A percentile compares a stretch with the other conserved stretches of the same genome.
Evolutionary conservation across 768 basidiomycete genomes (phyloP).

Genomic region (Termitomyces sp.): DNA sequence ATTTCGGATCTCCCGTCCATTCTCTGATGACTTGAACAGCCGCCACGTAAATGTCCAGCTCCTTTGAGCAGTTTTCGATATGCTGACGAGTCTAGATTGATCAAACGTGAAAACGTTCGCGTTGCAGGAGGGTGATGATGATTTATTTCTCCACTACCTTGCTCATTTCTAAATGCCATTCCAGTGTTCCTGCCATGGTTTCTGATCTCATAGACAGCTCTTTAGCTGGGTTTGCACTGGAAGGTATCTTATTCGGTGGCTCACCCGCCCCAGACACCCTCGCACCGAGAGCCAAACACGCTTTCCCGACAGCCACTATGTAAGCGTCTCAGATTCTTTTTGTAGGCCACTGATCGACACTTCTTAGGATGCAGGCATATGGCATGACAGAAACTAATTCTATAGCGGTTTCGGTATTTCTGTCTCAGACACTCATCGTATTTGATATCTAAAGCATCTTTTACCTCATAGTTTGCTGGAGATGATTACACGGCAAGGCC

Average conservation of each 20-base stretch:
- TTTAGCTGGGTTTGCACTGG: conserved; percentile 37
- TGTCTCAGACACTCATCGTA: not conserved
- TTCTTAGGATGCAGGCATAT: conserved; percentile 43
- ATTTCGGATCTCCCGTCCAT: not conserved
- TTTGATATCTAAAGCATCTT: not conserved
- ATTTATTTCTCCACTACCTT: not conserved
- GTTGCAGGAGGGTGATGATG: conserved; percentile 43
- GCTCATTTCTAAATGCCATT: not conserved
- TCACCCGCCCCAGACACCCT: conserved; percentile 45
- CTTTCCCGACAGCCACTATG: conserved; percentile 43
- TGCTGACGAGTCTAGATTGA: conserved; percentile 27
- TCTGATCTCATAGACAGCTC: conserved; percentile 51
- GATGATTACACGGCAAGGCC: conserved; percentile 52
- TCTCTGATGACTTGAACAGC: conserved; percentile 15
- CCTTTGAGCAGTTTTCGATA: not conserved
- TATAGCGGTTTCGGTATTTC: conserved; percentile 38
- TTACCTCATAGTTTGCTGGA: conserved; percentile 32
- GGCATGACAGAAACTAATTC: conserved; percentile 61
- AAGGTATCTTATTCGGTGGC: conserved; percentile 47
- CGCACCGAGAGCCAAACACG: conserved; percentile 34
- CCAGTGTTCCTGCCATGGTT: conserved; percentile 60
- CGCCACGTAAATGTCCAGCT: conserved; percentile 17
- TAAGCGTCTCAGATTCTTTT: conserved; percentile 15
- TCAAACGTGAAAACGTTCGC: conserved; percentile 45
- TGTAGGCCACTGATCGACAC: not conserved